Evolutionary conservation across 2,329 filamentous ascomycete genomes (phyloP), one percentile per base, ranked within the genome.

Genomic region (Dactylellina cionopaga): DNA sequence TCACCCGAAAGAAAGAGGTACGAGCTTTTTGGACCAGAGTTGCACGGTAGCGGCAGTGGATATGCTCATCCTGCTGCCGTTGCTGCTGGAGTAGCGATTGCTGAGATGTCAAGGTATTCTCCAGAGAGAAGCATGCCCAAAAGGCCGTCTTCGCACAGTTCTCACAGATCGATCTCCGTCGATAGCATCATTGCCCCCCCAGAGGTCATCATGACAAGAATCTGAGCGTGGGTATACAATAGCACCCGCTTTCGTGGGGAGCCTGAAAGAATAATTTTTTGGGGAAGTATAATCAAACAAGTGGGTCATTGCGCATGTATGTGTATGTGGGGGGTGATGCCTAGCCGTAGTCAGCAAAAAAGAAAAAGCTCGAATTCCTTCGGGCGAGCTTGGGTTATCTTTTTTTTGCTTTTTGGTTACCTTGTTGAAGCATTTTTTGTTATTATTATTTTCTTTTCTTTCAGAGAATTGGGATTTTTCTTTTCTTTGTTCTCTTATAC

Each of bases 81-180:
- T 58, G 66, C 66, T 46, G 66, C 58, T 56, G 66, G 66, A 58
- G 66, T 62, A 47, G 58, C 66, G 35, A 56, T 71, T 71, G 58
- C 66, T 71, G 66, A 71, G 66, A 63, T 71, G 66, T 63, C 58
- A 49, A 71, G 66, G 49, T 71, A 71, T 64, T 71, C 66, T 52
- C 66, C 66, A 71, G 66, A 71, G 66, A 71, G 66, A 58, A 68
- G 70, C 39, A 58, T 51, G 39, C 49, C 35, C 43, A 63, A 74
- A 64, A 74, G 56, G 64, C 68, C 49, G 59, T 68, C 58, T 63
- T 63, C 70, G 56, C 58, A 74, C 64, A 58, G 68, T 66, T 60
- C 62, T 64, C 74, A 75, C 74, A 74, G 74, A 55, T 74, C 74
- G 41, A 74, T 72, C 37, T 73, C 74, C 65, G 74, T 75, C 65